Percentiles rank a stretch among this genome's conserved stretches.
Conservation (phyloP, 306 rosid genomes). For the Medicago arabica region DNA sequence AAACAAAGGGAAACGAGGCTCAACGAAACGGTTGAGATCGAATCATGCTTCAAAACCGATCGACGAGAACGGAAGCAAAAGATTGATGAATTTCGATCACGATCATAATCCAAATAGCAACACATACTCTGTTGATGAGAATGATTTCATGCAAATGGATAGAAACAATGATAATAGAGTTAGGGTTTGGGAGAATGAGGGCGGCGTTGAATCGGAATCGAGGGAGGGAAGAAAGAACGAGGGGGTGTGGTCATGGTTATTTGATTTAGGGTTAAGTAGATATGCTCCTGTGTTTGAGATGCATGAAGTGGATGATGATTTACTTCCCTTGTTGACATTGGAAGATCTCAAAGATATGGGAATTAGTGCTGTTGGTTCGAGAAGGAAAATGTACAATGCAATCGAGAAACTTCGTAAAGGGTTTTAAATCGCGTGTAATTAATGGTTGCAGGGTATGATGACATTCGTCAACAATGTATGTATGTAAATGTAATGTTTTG, state of each 20-base stretch:
- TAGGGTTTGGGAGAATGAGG: slow-evolving; percentile 55
- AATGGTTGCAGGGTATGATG: background rate
- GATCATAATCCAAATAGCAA: slow-evolving; percentile 46
- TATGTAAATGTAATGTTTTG: background rate
- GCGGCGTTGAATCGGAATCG: slow-evolving; percentile 54
- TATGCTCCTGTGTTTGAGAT: slow-evolving; percentile 77
- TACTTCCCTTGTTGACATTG: slow-evolving; percentile 75
- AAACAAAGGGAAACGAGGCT: slow-evolving; percentile 58
- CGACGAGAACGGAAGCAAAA: slow-evolving; percentile 47
- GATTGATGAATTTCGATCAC: slow-evolving; percentile 51
- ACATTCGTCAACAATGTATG: background rate
- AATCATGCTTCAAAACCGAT: slow-evolving; percentile 41
- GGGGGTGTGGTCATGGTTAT: slow-evolving; percentile 67
- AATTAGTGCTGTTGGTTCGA: slow-evolving; percentile 73
- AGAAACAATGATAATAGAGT: slow-evolving; percentile 37
- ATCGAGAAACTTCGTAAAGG: slow-evolving; percentile 72
- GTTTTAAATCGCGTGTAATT: slow-evolving; percentile 2
- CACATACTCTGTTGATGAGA: slow-evolving; percentile 49
- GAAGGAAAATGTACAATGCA: slow-evolving; percentile 71
- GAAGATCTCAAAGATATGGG: slow-evolving; percentile 90
- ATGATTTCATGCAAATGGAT: slow-evolving; percentile 50
- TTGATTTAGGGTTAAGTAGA: slow-evolving; percentile 67
- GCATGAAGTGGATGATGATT: slow-evolving; percentile 77
- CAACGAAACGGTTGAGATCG: slow-evolving; percentile 61
- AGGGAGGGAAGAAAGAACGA: slow-evolving; percentile 48